Evolutionary conservation across 2,329 filamentous ascomycete genomes (phyloP), one percentile per base, ranked within the genome.

Genomic region (Aspergillus nomiae): DNA sequence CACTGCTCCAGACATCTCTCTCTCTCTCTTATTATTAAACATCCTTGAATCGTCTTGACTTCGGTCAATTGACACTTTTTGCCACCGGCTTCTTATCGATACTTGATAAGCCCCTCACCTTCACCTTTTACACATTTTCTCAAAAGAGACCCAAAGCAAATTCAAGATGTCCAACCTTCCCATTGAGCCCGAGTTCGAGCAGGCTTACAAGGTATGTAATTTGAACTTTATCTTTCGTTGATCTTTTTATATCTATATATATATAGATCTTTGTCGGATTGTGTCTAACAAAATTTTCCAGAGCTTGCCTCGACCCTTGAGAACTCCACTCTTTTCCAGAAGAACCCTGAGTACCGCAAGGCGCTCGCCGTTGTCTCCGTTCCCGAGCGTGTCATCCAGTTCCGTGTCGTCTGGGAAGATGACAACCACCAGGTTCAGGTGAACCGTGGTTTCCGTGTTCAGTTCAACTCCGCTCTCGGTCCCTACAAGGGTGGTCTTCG

Each of bases 401-500:
- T 99, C 90, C 90, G 95, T 71, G 93, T 99, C 62, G 89, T 92
- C 77, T 98, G 95, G 95, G 94, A 97, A 82, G 89, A 97, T 80
- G 95, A 98, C 86, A 89, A 92, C 80, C 91, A 91, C 82, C 77
- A 78, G 67, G 85, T 94, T 73, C 91, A 96, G 82, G 90, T 97
- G 82, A 97, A 97, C 89, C 90, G 92, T 69, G 95, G 93, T 71
- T 97, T 91, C 86, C 91, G 95, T 74, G 94, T 99, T 56, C 95
- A 98, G 83, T 98, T 96, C 89, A 99, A 98, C 89, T 96, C 92
- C 55, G 94, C 94, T 53, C 89, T 98, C 26, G 95, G 95, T 62
- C 95, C 95, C 59, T 98, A 97, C 90, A 98, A 98, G 88, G 95
- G 95, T 70, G 95, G 95, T 78, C 89, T 98, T 71, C 87, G 95